Evolutionary conservation across 345 rosid species (phyloP).

Genomic region (Gossypium turneri): DNA sequence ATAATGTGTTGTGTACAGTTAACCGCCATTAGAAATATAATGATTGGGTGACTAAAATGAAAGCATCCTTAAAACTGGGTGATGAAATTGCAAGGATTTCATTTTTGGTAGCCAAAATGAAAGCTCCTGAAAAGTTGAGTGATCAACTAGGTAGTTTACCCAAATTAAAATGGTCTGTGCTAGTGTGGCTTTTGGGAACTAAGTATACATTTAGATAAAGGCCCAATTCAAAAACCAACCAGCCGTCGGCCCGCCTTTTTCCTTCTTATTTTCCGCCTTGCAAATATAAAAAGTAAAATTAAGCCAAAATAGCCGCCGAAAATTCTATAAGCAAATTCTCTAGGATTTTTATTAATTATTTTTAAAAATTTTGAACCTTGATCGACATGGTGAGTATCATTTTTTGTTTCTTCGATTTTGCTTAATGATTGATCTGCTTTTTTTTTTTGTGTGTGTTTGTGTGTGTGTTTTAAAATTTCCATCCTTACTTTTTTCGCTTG

Average conservation of each 20-base stretch:
- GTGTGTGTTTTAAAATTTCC: too few species aligned
- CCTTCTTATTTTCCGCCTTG: not conserved
- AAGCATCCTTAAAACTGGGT: too few species aligned
- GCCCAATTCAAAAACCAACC: not conserved
- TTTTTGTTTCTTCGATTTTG: not conserved
- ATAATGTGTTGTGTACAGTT: too few species aligned
- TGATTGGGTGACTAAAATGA: too few species aligned
- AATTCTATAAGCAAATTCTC: not conserved
- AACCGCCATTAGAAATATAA: too few species aligned
- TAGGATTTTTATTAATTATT: not conserved
- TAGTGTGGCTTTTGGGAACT: not conserved
- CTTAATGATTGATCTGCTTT: not conserved
- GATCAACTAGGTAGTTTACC: too few species aligned
- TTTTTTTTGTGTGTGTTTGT: too few species aligned
- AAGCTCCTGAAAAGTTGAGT: too few species aligned
- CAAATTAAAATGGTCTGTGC: not conserved
- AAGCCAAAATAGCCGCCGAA: not conserved
- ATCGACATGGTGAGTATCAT: not conserved
- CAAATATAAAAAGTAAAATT: not conserved
- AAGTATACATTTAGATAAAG: not conserved
- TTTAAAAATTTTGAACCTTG: not conserved
- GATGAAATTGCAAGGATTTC: too few species aligned
- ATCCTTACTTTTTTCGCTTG: not conserved
- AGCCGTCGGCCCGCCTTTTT: too few species aligned
- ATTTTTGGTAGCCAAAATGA: too few species aligned